These are phyloP conservation scores for Lactifluus rugatus DNA, from an alignment of 768 basidiomycete genomes.

Conservation along the genomic window DNA sequence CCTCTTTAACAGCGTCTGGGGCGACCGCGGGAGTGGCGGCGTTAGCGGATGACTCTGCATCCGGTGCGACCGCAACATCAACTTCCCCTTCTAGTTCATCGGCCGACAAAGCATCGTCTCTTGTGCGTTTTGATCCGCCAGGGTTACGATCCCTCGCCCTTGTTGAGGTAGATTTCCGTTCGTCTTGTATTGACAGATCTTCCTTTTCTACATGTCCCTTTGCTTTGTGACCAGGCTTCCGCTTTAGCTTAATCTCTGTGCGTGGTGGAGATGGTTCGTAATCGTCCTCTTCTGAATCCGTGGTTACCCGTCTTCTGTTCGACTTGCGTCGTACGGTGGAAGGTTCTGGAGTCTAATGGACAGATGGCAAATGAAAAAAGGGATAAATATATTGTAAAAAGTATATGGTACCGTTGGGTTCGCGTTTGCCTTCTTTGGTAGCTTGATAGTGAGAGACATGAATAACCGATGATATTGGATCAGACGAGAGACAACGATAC, in stretches of 20 bases:
- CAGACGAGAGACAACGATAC: neutral
- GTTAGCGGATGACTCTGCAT: slow-evolving; percentile 4
- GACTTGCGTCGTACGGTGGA: slow-evolving; percentile 11
- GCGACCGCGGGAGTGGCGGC: neutral
- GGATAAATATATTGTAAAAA: neutral
- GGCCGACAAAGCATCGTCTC: slow-evolving; percentile 9
- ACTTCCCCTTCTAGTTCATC: slow-evolving; percentile 11
- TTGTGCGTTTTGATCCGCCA: slow-evolving; percentile 10
- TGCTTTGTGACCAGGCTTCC: neutral
- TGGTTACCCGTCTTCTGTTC: slow-evolving; percentile 14
- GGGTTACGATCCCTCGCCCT: slow-evolving; percentile 6
- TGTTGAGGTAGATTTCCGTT: slow-evolving; percentile 4
- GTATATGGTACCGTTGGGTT: neutral
- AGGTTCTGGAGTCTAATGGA: slow-evolving; percentile 9
- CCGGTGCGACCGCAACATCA: slow-evolving; percentile 1
- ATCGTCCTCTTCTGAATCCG: slow-evolving; percentile 16
- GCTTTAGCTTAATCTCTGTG: slow-evolving; percentile 12
- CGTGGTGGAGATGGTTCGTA: slow-evolving; percentile 12
- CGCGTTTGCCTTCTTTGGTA: slow-evolving; percentile 14
- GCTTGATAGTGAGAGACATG: slow-evolving; percentile 16
- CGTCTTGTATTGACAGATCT: slow-evolving; percentile 16
- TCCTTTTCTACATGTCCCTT: slow-evolving; percentile 16
- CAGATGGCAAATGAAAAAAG: neutral
- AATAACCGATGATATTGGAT: too few relatives aligned
- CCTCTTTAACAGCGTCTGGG: slow-evolving; percentile 12